phyloP scores from a whole-genome alignment of 2,329 filamentous ascomycete species.

The Fusarium nisikadoi region DNA sequence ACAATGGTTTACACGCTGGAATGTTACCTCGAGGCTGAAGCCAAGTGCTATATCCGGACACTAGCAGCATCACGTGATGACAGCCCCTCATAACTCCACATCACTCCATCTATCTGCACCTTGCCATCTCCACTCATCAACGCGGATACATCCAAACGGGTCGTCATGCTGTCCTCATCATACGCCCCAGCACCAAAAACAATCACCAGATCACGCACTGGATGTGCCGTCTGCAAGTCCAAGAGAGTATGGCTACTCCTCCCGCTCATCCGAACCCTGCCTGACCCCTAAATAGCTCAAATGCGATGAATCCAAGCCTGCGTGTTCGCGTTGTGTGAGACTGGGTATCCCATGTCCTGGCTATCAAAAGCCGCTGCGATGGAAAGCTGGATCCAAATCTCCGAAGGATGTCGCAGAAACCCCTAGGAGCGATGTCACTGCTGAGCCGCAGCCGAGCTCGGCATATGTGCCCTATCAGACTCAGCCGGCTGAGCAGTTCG shows the following conservation, averaged over 20 bases:
- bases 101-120: conserved; percentile 17
- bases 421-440: conserved; percentile 1
- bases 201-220: conserved; percentile 38
- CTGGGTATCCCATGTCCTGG: conserved; percentile 38
- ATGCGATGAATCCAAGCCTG: conserved; percentile 36
- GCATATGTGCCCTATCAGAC: conserved; percentile 18
- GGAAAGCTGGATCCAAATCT: conserved; percentile 25
- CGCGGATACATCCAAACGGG: conserved; percentile 16
- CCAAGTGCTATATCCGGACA: background rate
- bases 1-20: background rate
- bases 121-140: conserved; percentile 34
- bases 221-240: conserved; percentile 39
- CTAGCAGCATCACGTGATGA: conserved; percentile 1
- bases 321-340: conserved; percentile 37
- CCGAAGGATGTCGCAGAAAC: conserved; percentile 7
- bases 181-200: conserved; percentile 31
- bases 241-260: conserved; percentile 26
- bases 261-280: background rate
- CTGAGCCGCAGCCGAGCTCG: background rate
- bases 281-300: conserved; percentile 32
- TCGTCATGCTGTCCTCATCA: conserved; percentile 22
- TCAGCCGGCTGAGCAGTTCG: conserved; percentile 9
- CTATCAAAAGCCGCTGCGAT: conserved; percentile 35
- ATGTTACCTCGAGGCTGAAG: background rate
- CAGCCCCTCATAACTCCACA: conserved; percentile 8